phyloP scores from a whole-genome alignment of 306 rosid genomes.

The Medicago lupulina region DNA sequence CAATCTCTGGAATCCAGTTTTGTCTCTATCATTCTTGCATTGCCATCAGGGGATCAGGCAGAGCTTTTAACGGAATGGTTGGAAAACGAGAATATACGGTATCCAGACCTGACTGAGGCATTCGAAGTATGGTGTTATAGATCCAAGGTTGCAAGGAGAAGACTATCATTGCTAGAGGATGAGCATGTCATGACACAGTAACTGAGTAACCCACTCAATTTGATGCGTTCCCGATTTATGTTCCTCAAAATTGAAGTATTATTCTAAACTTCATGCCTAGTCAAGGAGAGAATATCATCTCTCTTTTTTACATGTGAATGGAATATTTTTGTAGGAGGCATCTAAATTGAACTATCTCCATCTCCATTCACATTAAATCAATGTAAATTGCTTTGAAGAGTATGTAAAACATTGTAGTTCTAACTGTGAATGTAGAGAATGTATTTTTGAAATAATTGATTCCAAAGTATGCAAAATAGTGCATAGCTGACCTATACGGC shows the following conservation, averaged over 20 bases:
- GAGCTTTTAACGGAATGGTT: constrained; percentile 84
- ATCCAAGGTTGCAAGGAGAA: constrained; percentile 83
- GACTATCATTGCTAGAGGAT: constrained; percentile 64
- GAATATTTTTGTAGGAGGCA: constrained; percentile 42
- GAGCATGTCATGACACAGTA: constrained; percentile 52
- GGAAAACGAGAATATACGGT: constrained; percentile 57
- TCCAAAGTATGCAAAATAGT: constrained; percentile 37
- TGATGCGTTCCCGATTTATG: constrained; percentile 42
- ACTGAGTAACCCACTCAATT: constrained; percentile 16
- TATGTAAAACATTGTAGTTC: constrained; percentile 45
- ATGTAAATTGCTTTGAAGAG: constrained; percentile 37
- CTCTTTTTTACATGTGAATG: constrained; percentile 20
- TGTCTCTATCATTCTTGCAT: constrained; percentile 77
- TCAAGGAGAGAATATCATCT: constrained; percentile 40
- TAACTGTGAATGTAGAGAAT: constrained; percentile 47
- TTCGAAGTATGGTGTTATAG: constrained; percentile 93
- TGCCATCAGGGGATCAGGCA: constrained; percentile 88
- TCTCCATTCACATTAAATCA: constrained; percentile 35
- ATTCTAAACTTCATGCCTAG: constrained; percentile 28
- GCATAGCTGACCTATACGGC: not conserved
- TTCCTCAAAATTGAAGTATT: constrained; percentile 26
- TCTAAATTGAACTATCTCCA: constrained; percentile 18
- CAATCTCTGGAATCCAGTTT: constrained; percentile 80
- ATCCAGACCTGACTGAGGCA: constrained; percentile 90
- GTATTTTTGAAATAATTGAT: constrained; percentile 36